Conservation (phyloP, 768 basidiomycete species). For the Cystobasidium tubakii region DNA sequence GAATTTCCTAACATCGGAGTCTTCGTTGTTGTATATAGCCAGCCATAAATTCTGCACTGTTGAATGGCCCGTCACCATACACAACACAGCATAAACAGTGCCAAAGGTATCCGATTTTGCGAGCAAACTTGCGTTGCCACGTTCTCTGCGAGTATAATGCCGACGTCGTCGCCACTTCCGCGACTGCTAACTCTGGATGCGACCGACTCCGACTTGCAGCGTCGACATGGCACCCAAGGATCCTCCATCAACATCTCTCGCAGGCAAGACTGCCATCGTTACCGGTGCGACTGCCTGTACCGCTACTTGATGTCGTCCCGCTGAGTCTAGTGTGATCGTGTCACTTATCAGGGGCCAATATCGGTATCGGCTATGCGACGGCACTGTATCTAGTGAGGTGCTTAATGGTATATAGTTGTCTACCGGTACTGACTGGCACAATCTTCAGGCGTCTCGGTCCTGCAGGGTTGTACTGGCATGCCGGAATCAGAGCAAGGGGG, state of each 20-base stretch:
- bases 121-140: no score
- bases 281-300: not conserved
- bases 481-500: not conserved
- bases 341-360: slow-evolving; percentile 1
- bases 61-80: no score
- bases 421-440: not conserved
- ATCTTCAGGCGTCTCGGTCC: not conserved
- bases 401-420: no score
- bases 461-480: slow-evolving; percentile 20
- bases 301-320: not conserved
- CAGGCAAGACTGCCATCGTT: slow-evolving; percentile 15
- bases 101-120: no score
- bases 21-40: no score
- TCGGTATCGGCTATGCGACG: slow-evolving; percentile 18
- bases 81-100: no score
- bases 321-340: not conserved
- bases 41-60: no score
- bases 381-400: slow-evolving; percentile 7
- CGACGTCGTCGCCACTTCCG: not conserved
- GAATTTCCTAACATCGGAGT: no score
- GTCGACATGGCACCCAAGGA: slow-evolving; percentile 1
- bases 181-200: not conserved
- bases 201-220: not conserved
- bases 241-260: not conserved
- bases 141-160: no score